Conservation (phyloP, 768 basidiomycete genomes). For the Boletus sensibilis region DNA sequence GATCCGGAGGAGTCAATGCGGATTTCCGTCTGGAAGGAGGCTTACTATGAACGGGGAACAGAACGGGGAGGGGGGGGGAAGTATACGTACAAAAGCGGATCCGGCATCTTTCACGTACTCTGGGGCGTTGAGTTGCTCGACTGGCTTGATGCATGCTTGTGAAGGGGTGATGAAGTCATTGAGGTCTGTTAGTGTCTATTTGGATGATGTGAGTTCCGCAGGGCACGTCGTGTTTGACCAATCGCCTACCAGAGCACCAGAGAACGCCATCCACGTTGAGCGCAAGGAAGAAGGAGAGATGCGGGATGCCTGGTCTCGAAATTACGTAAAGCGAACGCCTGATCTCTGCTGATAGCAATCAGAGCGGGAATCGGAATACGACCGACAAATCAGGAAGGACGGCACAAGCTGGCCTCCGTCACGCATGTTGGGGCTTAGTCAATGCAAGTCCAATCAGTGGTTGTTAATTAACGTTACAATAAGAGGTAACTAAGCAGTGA, state of each 20-base stretch:
- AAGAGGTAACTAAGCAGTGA: not conserved
- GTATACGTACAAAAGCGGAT: slow-evolving; percentile 41
- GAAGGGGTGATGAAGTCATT: slow-evolving; percentile 97
- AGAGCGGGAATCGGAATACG: not conserved
- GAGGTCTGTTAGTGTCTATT: slow-evolving; percentile 84
- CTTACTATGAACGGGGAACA: slow-evolving; percentile 3
- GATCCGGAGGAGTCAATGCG: slow-evolving; percentile 78
- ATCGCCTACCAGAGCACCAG: slow-evolving; percentile 71
- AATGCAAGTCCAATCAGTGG: not conserved
- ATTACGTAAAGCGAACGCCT: not conserved
- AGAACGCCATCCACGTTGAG: slow-evolving; percentile 66
- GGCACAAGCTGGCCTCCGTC: too few species aligned
- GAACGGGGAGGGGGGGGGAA: not conserved
- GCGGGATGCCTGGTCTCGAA: too few species aligned
- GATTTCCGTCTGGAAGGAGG: slow-evolving; percentile 75
- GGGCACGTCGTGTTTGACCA: not conserved
- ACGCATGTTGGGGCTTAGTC: not conserved
- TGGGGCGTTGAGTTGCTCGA: slow-evolving; percentile 50
- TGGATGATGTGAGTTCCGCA: slow-evolving; percentile 7
- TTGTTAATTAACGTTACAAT: too few species aligned
- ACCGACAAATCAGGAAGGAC: not conserved
- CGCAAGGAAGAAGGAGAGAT: not conserved
- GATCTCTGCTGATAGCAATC: not conserved
- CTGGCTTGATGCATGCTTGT: slow-evolving; percentile 97
- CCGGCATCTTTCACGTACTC: slow-evolving; percentile 42